phyloP scores from a whole-genome alignment of 176 grass and related monocot species.

The Urochloa ruziziensis region DNA sequence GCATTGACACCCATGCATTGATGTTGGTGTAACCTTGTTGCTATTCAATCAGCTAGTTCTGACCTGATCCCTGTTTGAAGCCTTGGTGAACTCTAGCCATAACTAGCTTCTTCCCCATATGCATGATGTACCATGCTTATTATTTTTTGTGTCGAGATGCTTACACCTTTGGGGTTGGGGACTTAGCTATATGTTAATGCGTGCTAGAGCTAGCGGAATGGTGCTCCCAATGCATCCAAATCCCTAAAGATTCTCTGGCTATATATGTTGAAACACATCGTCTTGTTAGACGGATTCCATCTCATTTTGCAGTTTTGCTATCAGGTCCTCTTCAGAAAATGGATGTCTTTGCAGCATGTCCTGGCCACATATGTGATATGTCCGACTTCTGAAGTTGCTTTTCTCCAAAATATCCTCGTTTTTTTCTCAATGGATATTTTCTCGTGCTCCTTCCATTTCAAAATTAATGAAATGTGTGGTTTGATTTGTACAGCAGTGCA shows the following conservation, averaged over 20 bases:
- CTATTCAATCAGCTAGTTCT: constrained; percentile 12
- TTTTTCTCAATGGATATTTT: neutral
- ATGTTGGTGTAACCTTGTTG: constrained; percentile 38
- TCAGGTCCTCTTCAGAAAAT: neutral
- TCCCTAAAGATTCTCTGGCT: constrained; percentile 44
- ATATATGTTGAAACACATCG: neutral
- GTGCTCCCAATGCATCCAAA: constrained; percentile 34
- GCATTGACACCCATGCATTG: constrained; percentile 35
- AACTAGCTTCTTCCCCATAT: constrained; percentile 19
- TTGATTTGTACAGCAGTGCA: neutral
- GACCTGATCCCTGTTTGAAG: constrained; percentile 36
- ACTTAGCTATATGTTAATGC: constrained; percentile 9
- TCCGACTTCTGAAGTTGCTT: neutral
- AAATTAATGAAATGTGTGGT: neutral
- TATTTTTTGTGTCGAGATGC: constrained; percentile 49
- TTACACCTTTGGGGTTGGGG: constrained; percentile 22
- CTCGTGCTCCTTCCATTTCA: neutral
- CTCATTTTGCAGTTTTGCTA: neutral
- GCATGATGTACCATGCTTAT: neutral
- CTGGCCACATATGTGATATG: neutral
- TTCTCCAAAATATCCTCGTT: neutral
- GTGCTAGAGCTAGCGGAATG: constrained; percentile 2
- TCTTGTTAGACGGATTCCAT: neutral
- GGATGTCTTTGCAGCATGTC: neutral
- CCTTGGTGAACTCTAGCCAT: neutral